Percentiles rank a stretch among this genome's conserved stretches.
These are phyloP conservation scores for Psidium friedrichsthalianum DNA, from an alignment of 345 rosid genomes.

Conservation along the genomic window DNA sequence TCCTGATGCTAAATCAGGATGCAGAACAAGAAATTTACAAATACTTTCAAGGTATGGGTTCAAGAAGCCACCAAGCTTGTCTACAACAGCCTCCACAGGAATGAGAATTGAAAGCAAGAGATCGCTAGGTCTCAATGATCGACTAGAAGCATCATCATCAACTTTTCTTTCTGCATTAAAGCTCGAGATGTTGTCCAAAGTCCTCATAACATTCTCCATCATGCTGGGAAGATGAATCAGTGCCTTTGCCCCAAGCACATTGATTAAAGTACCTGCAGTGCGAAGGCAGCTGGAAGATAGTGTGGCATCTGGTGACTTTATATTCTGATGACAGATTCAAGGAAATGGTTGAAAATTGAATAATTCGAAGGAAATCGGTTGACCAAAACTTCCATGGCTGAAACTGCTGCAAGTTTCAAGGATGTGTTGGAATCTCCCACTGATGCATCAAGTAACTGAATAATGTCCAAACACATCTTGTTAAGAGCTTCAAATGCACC, in stretches of 20 bases:
- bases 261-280: slow-evolving; percentile 59
- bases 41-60: slow-evolving; percentile 81
- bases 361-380: slow-evolving; percentile 50
- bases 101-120: slow-evolving; percentile 62
- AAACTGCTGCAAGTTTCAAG: slow-evolving; percentile 56
- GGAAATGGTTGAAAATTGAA: slow-evolving; percentile 61
- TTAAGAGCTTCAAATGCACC: slow-evolving; percentile 38
- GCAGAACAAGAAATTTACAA: slow-evolving; percentile 48
- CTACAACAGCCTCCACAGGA: slow-evolving; percentile 72
- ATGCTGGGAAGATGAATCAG: slow-evolving; percentile 60
- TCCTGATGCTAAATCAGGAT: slow-evolving; percentile 43
- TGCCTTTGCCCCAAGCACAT: slow-evolving; percentile 83
- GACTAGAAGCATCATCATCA: slow-evolving; percentile 10
- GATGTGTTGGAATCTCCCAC: slow-evolving; percentile 38
- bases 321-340: slow-evolving; percentile 48
- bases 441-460: slow-evolving; percentile 42
- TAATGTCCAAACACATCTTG: slow-evolving; percentile 56
- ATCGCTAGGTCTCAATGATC: slow-evolving; percentile 7
- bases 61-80: slow-evolving; percentile 84
- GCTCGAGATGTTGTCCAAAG: slow-evolving; percentile 16
- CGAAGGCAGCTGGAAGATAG: slow-evolving; percentile 74
- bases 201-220: slow-evolving; percentile 51
- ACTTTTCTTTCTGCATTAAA: slow-evolving; percentile 8
- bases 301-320: slow-evolving; percentile 41
- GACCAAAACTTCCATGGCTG: slow-evolving; percentile 69